Conservation (phyloP, 768 basidiomycete genomes). For the Amanita fuliginea region DNA sequence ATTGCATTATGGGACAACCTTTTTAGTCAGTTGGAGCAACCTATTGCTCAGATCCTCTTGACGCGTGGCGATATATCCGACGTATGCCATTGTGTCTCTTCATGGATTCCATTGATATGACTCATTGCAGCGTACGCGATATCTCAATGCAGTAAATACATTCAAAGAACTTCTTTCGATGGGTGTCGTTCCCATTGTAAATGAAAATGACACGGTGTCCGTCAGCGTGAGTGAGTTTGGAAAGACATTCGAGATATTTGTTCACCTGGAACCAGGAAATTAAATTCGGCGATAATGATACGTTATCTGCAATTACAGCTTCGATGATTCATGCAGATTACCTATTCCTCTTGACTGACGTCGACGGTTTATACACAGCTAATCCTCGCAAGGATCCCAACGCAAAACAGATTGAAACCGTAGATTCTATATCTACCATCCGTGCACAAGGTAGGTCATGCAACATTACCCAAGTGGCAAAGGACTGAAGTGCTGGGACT, state of each 20-base stretch:
- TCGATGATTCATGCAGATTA: conserved; percentile 98
- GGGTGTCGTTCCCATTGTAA: conserved; percentile 97
- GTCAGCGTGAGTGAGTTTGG: conserved; percentile 64
- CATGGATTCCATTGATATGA: conserved; percentile 9
- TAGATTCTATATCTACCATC: conserved; percentile 74
- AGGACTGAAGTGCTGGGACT: conserved; percentile 2
- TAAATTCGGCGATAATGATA: conserved; percentile 99
- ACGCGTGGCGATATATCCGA: conserved; percentile 97
- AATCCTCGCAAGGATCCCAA: conserved; percentile 87
- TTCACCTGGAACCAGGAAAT: conserved; percentile 66
- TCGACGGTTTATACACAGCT: conserved; percentile 89
- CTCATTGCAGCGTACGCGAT: conserved; percentile 68
- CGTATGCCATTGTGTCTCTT: conserved; percentile 32
- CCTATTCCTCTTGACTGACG: conserved; percentile 92
- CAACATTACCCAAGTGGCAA: not conserved
- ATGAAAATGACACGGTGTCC: conserved; percentile 97
- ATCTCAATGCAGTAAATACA: conserved; percentile 94
- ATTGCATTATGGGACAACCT: conserved; percentile 97
- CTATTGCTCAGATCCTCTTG: conserved; percentile 89
- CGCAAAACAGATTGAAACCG: conserved; percentile 72
- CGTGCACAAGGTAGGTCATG: conserved; percentile 57
- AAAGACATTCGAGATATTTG: not conserved
- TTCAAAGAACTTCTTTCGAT: conserved; percentile 83
- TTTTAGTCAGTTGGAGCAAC: conserved; percentile 87
- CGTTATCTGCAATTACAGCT: conserved; percentile 91